Evolutionary conservation across 148 eudicot genomes (phyloP).

Genomic region (Selenicereus undatus): DNA sequence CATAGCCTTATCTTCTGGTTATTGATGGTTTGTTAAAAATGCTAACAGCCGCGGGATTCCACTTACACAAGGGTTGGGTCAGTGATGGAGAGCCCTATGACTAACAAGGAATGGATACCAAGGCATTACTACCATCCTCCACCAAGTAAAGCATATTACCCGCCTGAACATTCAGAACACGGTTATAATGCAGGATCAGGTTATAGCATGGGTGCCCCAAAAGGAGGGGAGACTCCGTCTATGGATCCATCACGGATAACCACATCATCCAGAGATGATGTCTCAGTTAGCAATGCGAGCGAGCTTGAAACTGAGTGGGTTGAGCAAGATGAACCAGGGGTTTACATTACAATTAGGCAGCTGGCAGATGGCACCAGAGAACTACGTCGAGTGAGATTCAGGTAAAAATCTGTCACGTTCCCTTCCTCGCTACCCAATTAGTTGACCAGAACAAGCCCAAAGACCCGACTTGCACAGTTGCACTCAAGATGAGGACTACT

Average conservation of each 20-base stretch:
- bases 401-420: constrained; percentile 37
- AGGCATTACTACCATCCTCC: constrained; percentile 64
- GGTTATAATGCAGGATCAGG: constrained; percentile 47
- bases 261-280: constrained; percentile 77
- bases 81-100: constrained; percentile 76
- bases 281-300: constrained; percentile 93
- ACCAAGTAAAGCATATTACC: constrained; percentile 44
- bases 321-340: constrained; percentile 94
- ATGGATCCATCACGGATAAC: constrained; percentile 86
- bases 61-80: constrained; percentile 77
- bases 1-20: background rate
- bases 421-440: background rate
- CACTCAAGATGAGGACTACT: background rate
- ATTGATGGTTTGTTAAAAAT: background rate
- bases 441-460: background rate
- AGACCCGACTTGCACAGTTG: too few species aligned
- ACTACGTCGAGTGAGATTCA: constrained; percentile 93
- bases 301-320: constrained; percentile 89
- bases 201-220: constrained; percentile 37
- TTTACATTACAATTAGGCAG: constrained; percentile 86
- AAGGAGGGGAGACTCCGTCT: constrained; percentile 46
- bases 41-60: constrained; percentile 67
- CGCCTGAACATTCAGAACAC: constrained; percentile 49
- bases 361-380: constrained; percentile 82
- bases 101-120: constrained; percentile 85